These are phyloP conservation scores for Aspergillus sp. DNA, from an alignment of 2,329 filamentous ascomycete species.

Conservation along the genomic window DNA sequence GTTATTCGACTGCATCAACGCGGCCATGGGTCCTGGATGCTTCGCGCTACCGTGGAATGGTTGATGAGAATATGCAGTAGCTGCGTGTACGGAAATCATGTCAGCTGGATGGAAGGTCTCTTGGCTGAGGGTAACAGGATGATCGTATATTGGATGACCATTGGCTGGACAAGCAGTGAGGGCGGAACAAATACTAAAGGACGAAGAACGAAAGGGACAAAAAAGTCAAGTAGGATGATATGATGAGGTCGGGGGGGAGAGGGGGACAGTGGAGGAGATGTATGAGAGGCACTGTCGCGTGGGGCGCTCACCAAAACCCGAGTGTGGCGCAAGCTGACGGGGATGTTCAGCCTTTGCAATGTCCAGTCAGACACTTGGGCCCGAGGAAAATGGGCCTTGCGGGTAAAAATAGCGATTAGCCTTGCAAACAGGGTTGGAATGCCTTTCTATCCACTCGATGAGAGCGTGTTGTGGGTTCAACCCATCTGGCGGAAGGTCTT, in stretches of 20 bases:
- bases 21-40: conserved; percentile 46
- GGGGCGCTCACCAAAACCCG: conserved; percentile 44
- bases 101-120: conserved; percentile 30
- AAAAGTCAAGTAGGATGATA: conserved; percentile 11
- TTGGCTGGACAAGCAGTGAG: neutral
- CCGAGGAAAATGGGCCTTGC: conserved; percentile 25
- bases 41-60: conserved; percentile 37
- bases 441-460: conserved; percentile 16
- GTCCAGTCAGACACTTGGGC: conserved; percentile 24
- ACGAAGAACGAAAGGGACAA: neutral
- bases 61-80: conserved; percentile 36
- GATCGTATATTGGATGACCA: neutral
- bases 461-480: conserved; percentile 21
- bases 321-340: conserved; percentile 53
- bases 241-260: neutral
- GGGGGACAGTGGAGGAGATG: conserved; percentile 10
- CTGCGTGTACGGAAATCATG: conserved; percentile 41
- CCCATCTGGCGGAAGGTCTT: conserved; percentile 24
- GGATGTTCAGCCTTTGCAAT: conserved; percentile 41
- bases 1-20: conserved; percentile 48
- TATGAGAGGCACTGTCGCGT: conserved; percentile 35
- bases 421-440: conserved; percentile 23
- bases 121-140: conserved; percentile 11
- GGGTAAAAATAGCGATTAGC: conserved; percentile 35
- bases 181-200: neutral